Evolutionary conservation across 371 early-diverging fungal genomes (phyloP).

Genomic region (Zychaea mexicana): DNA sequence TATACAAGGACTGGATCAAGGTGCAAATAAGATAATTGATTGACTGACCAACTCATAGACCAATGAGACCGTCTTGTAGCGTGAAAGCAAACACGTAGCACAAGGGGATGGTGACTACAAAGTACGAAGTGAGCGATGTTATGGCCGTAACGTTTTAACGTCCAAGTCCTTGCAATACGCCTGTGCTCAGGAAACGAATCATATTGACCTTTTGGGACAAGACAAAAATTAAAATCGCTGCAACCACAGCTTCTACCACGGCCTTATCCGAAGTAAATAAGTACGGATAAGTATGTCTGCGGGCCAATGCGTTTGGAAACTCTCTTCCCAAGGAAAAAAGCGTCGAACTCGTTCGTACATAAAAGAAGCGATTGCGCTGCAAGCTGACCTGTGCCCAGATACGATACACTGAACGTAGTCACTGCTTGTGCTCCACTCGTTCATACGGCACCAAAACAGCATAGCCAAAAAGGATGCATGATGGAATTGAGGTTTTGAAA

Average conservation of each 20-base stretch:
- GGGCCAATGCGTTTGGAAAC: conserved; percentile 60
- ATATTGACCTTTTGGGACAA: conserved; percentile 70
- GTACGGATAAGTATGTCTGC: conserved; percentile 50
- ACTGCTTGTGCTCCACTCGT: neutral
- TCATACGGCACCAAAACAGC: neutral
- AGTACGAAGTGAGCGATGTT: conserved; percentile 55
- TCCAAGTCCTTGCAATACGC: conserved; percentile 68
- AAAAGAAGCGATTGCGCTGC: neutral
- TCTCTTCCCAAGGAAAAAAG: conserved; percentile 35
- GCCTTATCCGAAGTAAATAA: conserved; percentile 61
- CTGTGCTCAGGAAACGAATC: conserved; percentile 59
- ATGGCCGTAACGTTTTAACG: conserved; percentile 61
- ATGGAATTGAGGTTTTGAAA: neutral
- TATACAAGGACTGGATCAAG: neutral
- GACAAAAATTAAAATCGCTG: conserved; percentile 69
- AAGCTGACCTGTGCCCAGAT: neutral
- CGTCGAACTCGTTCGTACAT: neutral
- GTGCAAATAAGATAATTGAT: neutral
- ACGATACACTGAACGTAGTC: neutral
- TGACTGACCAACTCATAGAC: neutral
- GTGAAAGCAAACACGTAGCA: neutral
- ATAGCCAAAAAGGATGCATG: neutral
- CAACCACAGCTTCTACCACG: conserved; percentile 62
- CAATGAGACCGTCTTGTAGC: neutral
- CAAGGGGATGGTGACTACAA: conserved; percentile 32